Percentiles rank a stretch among this genome's conserved stretches.
Conservation (phyloP, 345 rosid genomes). For the Brassica carinata region DNA sequence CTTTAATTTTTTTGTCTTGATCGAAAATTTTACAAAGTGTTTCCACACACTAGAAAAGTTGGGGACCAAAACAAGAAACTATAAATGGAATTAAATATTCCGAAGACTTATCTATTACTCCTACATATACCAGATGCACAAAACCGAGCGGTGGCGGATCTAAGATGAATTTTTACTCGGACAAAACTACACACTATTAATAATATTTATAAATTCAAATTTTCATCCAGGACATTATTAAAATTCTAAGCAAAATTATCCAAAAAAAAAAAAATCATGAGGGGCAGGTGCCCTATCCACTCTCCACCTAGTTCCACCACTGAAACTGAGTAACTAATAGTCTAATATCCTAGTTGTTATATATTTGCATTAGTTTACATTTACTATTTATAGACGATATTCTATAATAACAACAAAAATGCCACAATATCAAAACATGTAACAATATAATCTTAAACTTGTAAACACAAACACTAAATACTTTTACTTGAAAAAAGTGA, state of each 20-base stretch:
- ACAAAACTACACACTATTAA: no score
- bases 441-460: neutral
- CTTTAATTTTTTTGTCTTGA: constrained; percentile 1
- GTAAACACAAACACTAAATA: neutral
- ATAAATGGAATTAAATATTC: neutral
- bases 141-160: neutral
- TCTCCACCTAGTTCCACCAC: no score
- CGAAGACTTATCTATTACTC: constrained; percentile 15
- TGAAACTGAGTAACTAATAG: no score
- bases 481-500: neutral
- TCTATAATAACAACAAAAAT: neutral
- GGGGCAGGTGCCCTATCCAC: no score
- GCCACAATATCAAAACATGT: neutral
- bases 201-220: no score
- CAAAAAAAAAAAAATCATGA: no score
- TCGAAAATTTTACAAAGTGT: neutral
- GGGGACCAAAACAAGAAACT: neutral
- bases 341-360: neutral
- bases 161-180: no score
- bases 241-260: no score
- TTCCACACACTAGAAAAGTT: neutral
- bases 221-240: no score
- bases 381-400: neutral
- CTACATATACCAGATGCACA: neutral
- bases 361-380: neutral